A percentile compares a stretch with the other conserved stretches of the same genome.
Conservation (phyloP, 2,329 filamentous ascomycete genomes). For the Pseudocercospora cruenta region DNA sequence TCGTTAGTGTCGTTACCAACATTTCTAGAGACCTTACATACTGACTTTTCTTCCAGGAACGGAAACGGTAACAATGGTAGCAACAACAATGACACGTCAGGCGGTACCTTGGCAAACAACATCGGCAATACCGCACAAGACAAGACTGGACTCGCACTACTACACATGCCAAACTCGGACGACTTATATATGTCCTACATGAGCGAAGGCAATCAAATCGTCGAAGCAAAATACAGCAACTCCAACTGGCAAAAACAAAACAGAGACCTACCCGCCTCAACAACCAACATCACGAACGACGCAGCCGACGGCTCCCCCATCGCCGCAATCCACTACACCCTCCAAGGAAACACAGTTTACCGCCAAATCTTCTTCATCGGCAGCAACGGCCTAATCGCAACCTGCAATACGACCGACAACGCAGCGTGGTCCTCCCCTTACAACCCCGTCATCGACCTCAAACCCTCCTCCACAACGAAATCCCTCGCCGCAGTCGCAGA, state of each 20-base stretch:
- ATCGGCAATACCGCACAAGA: conserved; percentile 11
- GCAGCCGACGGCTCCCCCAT: conserved; percentile 16
- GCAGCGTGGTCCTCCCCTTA: conserved; percentile 12
- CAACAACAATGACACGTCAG: not conserved
- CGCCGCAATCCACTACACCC: conserved; percentile 22
- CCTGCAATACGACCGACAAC: conserved; percentile 16
- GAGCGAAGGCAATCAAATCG: conserved; percentile 15
- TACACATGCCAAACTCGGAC: not conserved
- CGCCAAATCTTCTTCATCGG: conserved; percentile 26
- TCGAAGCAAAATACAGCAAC: conserved; percentile 21
- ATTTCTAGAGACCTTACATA: not conserved
- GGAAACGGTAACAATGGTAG: not conserved
- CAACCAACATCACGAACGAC: conserved; percentile 16
- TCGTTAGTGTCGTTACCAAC: not conserved
- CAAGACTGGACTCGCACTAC: conserved; percentile 23
- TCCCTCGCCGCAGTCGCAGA: conserved; percentile 20
- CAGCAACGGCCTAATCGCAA: conserved; percentile 13
- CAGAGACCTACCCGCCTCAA: not conserved
- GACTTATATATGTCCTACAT: conserved; percentile 20
- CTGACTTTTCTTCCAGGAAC: not conserved
- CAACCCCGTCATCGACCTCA: conserved; percentile 4
- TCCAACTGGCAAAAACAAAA: conserved; percentile 7
- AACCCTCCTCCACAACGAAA: conserved; percentile 8
- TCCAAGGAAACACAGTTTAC: conserved; percentile 8
- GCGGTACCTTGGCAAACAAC: not conserved